A percentile compares a stretch with the other conserved stretches of the same genome.
phyloP scores from a whole-genome alignment of 2,329 filamentous ascomycete species.

The Fusarium equiseti region DNA sequence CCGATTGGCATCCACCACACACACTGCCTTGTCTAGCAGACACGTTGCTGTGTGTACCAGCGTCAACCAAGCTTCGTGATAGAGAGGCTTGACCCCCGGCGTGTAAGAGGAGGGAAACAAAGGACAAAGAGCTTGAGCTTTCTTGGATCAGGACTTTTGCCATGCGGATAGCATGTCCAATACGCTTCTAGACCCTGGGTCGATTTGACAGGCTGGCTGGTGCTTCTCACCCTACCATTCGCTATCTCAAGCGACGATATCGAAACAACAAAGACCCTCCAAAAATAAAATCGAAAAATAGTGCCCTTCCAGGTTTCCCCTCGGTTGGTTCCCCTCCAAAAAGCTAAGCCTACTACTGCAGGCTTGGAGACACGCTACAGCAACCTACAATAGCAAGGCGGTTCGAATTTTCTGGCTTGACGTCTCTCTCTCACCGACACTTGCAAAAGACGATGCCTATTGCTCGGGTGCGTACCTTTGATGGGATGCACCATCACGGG shows the following conservation, averaged over 20 bases:
- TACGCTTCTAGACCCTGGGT: slow-evolving; percentile 25
- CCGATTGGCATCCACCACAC: slow-evolving; percentile 47
- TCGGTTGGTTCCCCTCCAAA: slow-evolving; percentile 34
- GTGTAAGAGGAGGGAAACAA: slow-evolving; percentile 34
- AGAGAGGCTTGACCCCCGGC: slow-evolving; percentile 32
- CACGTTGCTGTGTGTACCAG: slow-evolving; percentile 43
- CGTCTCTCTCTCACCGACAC: slow-evolving; percentile 42
- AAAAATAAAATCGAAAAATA: slow-evolving; percentile 45
- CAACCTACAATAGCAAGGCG: slow-evolving; percentile 37
- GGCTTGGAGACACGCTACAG: slow-evolving; percentile 30
- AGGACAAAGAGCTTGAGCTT: slow-evolving; percentile 31
- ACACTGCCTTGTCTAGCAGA: slow-evolving; percentile 41
- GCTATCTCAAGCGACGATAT: slow-evolving; percentile 38
- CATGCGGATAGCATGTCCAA: slow-evolving; percentile 17
- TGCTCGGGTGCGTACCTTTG: slow-evolving; percentile 42
- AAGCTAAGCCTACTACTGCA: slow-evolving; percentile 28
- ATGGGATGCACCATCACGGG: slow-evolving; percentile 39
- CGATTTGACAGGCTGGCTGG: slow-evolving; percentile 25
- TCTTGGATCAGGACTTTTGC: slow-evolving; percentile 27
- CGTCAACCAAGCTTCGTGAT: slow-evolving; percentile 35
- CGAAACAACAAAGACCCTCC: slow-evolving; percentile 33
- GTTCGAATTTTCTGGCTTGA: slow-evolving; percentile 15
- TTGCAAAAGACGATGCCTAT: slow-evolving; percentile 39
- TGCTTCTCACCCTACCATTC: slow-evolving; percentile 38
- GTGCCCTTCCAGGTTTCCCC: slow-evolving; percentile 41